Percentiles rank a stretch among this genome's conserved stretches.
These are phyloP conservation scores for Gentiana straminea DNA, from an alignment of 257 asterid species.

Conservation along the genomic window DNA sequence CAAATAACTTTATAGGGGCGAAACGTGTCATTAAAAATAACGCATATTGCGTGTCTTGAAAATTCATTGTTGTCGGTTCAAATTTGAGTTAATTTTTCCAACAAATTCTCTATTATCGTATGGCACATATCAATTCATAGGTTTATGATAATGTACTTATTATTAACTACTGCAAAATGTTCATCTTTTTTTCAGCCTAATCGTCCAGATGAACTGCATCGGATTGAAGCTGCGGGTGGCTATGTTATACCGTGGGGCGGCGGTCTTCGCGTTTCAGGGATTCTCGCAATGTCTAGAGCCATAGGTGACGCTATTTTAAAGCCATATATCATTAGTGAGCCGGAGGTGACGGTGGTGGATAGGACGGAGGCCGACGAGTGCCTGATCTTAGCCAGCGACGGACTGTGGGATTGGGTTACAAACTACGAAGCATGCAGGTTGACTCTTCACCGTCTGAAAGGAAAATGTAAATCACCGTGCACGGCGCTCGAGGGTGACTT, in stretches of 20 bases:
- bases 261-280: conserved; percentile 74
- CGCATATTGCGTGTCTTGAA: no score
- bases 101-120: no score
- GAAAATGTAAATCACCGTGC: conserved; percentile 10
- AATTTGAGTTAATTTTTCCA: not conserved
- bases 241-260: conserved; percentile 70
- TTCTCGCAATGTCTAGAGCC: conserved; percentile 87
- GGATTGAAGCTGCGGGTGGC: conserved; percentile 74
- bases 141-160: no score
- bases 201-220: conserved; percentile 62
- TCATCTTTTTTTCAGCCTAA: conserved; percentile 39
- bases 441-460: conserved; percentile 45
- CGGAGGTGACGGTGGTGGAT: conserved; percentile 60
- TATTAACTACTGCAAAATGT: not conserved
- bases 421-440: conserved; percentile 62
- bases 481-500: not conserved
- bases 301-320: conserved; percentile 72
- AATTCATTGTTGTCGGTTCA: no score
- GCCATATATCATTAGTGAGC: conserved; percentile 61
- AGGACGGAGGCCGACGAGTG: conserved; percentile 54
- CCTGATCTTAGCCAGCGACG: conserved; percentile 69
- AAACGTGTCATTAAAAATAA: no score
- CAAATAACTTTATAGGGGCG: no score
- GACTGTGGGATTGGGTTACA: conserved; percentile 76
- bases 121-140: not conserved